Base-by-base conservation (phyloP, 345 rosid genomes). In the Orychophragmus violaceus region DNA sequence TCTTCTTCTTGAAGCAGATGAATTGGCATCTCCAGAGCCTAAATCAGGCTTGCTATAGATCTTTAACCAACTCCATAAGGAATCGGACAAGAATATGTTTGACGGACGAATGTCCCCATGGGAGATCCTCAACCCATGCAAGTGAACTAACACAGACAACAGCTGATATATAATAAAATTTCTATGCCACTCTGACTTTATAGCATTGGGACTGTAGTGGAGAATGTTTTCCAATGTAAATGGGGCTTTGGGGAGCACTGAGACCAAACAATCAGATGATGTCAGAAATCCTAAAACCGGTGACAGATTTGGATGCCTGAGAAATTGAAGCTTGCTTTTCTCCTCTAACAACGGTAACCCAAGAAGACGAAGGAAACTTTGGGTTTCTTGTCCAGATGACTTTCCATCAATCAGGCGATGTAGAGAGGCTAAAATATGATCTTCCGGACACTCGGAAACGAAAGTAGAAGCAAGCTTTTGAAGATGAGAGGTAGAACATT, bases 221-320 rank as follows among this genome's bases (percentile, higher is more conserved):
- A 91, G 82, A 77, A 91, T 61, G 37, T 70, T 82, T 73, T 91
- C 92, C 82, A 91, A 81, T 39, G 87, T 81, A 74, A 72, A 80
- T 2, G 90, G 90, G 75, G 88, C 56, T 74, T 80, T 89, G 12
- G 90, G 96, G 69, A 87, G 81, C 78, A 91, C 79, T 37, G 80
- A 76, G 65, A 79, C 79, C 36, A 83, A 66, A 80, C 70, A 59
- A 49, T 60, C 77, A 46, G 82, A 62, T 51, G 89, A 68, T 49
- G 77, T 80, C 24, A 89, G 71, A 75, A 85, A 58, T 21, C 96
- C 95, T 61, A 91, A 71, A 33, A 87, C 50, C 30, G 98, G 96
- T 33, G 77, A 76, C 61, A 89, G 65, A 66, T 89, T 91, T 16
- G 98, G 98, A 77, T 91, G 98, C 81, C 98, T 85, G 57, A 87